These are phyloP conservation scores for Candida oleophila DNA, from an alignment of 805 yeast species.

Conservation along the genomic window DNA sequence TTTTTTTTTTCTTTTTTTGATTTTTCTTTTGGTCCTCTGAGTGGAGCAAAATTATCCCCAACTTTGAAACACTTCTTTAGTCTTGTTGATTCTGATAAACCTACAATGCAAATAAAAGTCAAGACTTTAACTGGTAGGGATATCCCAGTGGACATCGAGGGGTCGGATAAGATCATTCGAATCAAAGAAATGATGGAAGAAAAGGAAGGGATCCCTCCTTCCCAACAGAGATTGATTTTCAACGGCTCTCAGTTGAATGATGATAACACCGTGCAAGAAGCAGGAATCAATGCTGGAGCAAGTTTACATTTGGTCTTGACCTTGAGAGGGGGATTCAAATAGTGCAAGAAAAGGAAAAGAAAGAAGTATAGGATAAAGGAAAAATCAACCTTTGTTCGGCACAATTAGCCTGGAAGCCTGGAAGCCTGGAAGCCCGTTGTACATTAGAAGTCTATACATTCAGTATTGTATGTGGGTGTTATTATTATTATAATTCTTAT, in stretches of 20 bases:
- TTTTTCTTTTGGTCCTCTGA: no score
- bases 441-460: no score
- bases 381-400: no score
- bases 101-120: constrained; percentile 61
- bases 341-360: not conserved
- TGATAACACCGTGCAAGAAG: constrained; percentile 65
- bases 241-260: constrained; percentile 93
- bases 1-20: not conserved
- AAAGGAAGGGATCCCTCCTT: constrained; percentile 95
- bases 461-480: no score
- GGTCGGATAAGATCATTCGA: constrained; percentile 62
- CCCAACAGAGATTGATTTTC: constrained; percentile 87
- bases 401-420: no score
- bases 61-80: not conserved
- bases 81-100: no score
- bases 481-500: no score
- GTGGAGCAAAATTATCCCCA: not conserved
- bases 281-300: constrained; percentile 81
- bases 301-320: constrained; percentile 89
- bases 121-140: constrained; percentile 83
- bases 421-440: no score
- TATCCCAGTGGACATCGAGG: constrained; percentile 74
- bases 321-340: constrained; percentile 73
- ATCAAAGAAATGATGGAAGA: constrained; percentile 93
- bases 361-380: no score